Evolutionary conservation across 805 yeast genomes (phyloP).

Genomic region (Candida corydali): DNA sequence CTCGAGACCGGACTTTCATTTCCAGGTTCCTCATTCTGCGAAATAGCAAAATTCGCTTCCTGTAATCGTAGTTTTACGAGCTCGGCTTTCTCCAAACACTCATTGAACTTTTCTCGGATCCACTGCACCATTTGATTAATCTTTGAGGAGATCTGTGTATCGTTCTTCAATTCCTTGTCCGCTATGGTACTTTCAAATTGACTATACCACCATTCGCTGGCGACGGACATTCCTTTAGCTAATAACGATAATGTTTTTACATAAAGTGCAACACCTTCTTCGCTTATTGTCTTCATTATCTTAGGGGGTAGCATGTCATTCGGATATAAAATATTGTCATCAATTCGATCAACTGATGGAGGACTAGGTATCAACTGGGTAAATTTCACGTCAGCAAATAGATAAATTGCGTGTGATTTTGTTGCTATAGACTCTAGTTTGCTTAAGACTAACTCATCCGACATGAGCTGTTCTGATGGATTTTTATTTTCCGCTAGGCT

Average conservation of each 20-base stretch:
- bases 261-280: constrained; percentile 83
- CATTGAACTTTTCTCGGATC: constrained; percentile 86
- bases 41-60: constrained; percentile 41
- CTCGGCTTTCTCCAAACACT: constrained; percentile 85
- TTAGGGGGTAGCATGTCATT: constrained; percentile 51
- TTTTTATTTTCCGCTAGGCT: neutral
- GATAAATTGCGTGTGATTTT: constrained; percentile 82
- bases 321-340: constrained; percentile 32
- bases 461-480: constrained; percentile 4
- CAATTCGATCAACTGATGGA: constrained; percentile 43
- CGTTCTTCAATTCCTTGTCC: constrained; percentile 3
- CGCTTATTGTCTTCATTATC: constrained; percentile 59
- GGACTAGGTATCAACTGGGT: constrained; percentile 79
- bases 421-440: constrained; percentile 75
- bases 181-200: constrained; percentile 22
- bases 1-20: neutral
- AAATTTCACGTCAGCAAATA: constrained; percentile 89
- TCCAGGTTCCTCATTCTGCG: constrained; percentile 12
- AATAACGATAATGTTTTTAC: constrained; percentile 78
- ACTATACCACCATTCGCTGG: constrained; percentile 86
- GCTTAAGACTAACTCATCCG: constrained; percentile 36
- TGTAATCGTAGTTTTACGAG: constrained; percentile 56
- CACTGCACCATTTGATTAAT: constrained; percentile 80
- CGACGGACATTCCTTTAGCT: constrained; percentile 81
- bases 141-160: constrained; percentile 10